Conservation (phyloP, 1,284 basidiomycete genomes). For the Melampsora larici-populina region DNA sequence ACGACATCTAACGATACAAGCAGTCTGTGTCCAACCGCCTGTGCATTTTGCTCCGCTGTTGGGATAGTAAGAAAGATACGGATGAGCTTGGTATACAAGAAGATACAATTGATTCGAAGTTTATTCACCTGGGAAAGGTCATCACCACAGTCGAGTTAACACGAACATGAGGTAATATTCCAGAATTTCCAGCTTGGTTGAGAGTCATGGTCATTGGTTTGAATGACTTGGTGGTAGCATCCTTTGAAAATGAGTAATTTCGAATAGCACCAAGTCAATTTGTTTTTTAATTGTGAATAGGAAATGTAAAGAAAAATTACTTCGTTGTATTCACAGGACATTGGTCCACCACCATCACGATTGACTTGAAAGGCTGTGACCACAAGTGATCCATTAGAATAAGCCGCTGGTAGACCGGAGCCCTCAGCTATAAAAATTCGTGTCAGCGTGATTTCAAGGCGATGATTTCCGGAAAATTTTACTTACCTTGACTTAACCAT, state of each 20-base stretch:
- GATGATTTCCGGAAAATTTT: neutral
- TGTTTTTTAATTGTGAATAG: neutral
- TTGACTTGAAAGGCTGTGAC: constrained; percentile 35
- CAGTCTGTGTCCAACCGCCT: constrained; percentile 33
- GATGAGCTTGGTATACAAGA: neutral
- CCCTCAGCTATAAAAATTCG: constrained; percentile 16
- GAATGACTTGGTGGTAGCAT: constrained; percentile 34
- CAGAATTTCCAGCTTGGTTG: constrained; percentile 30
- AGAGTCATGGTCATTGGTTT: constrained; percentile 33
- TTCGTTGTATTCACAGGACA: constrained; percentile 35
- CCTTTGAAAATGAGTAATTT: constrained; percentile 2
- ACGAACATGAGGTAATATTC: neutral
- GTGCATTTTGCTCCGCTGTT: constrained; percentile 29
- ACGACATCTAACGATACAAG: constrained; percentile 31
- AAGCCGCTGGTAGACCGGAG: constrained; percentile 21
- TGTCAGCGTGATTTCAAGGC: neutral
- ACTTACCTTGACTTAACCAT: constrained; percentile 32
- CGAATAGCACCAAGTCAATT: neutral
- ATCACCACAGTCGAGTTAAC: constrained; percentile 27
- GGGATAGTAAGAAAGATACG: neutral
- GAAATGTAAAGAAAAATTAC: neutral
- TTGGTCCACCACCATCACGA: constrained; percentile 32
- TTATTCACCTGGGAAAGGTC: constrained; percentile 19
- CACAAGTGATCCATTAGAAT: constrained; percentile 35
- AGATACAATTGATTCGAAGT: neutral